Evolutionary conservation across 495 filamentous ascomycete species (phyloP), one percentile per base, ranked within the genome.

Genomic region (Aspergillus kassunensis): DNA sequence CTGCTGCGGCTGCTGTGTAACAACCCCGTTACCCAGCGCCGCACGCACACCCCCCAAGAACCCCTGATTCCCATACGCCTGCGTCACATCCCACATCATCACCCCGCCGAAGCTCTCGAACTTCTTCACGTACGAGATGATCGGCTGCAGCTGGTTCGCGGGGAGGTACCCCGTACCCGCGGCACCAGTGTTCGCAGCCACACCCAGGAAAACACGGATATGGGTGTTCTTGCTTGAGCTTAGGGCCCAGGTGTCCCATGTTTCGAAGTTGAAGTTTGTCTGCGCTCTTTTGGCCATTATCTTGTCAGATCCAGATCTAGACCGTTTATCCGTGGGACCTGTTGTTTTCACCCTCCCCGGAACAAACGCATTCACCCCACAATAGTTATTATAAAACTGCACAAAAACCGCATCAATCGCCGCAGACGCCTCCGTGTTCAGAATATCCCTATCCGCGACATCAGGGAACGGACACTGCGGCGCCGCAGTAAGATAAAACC

Each of bases 301-400:
- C n/a, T n/a, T n/a, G n/a, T n/a, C n/a, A n/a, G n/a, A n/a, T n/a
- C n/a, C n/a, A n/a, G n/a, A n/a, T n/a, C n/a, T n/a, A n/a, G n/a
- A n/a, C n/a, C n/a, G n/a, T n/a, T n/a, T n/a, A n/a, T n/a, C n/a
- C n/a, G n/a, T n/a, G n/a, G n/a, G n/a, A n/a, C n/a, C n/a, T n/a
- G n/a, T n/a, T n/a, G n/a, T n/a, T n/a, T n/a, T n/a, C n/a, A n/a
- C 24, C 13, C 6, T 33, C 7, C 12, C 7, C 1, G 67, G n/a
- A 10, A 63, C 48, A 66, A 75, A 89, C 16, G 72, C 71, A 43
- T 73, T 65, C 3, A 82, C 61, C 13, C 86, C 85, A 64, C 86
- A 88, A 57, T 70, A 81, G 71, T 86, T 86, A 77, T 89, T 85
- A 72, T 88, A 89, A 74, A 88, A 88, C 64, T 88, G 85, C 15